Evolutionary conservation across 805 yeast species (phyloP).

Genomic region (Scheffersomyces stipitis): DNA sequence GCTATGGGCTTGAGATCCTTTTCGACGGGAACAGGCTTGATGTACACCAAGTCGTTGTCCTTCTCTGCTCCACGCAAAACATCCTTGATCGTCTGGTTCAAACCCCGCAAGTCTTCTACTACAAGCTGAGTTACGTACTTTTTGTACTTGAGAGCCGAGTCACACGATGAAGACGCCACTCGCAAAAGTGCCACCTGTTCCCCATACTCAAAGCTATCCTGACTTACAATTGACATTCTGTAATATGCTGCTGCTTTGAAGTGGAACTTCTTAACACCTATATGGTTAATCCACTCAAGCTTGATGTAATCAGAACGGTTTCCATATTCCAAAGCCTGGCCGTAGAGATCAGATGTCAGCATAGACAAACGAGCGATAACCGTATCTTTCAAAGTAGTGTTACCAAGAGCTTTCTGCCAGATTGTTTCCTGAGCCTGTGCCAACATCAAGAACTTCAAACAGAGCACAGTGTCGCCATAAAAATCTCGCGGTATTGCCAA

Average conservation of each 20-base stretch:
- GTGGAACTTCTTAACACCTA: conserved; percentile 59
- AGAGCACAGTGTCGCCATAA: conserved; percentile 47
- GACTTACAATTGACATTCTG: conserved; percentile 54
- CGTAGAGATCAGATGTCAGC: conserved; percentile 61
- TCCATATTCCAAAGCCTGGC: conserved; percentile 36
- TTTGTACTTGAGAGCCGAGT: conserved; percentile 36
- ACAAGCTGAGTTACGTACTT: conserved; percentile 45
- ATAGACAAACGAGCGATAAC: conserved; percentile 63
- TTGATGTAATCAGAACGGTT: conserved; percentile 47
- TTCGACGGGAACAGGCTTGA: conserved; percentile 58
- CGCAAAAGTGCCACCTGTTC: conserved; percentile 63
- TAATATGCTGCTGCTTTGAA: conserved; percentile 72
- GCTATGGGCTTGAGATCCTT: conserved; percentile 40
- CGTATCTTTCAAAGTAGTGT: conserved; percentile 52
- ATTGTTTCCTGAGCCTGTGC: conserved; percentile 88
- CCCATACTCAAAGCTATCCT: conserved; percentile 58
- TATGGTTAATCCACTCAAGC: conserved; percentile 64
- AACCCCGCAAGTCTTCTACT: conserved; percentile 51
- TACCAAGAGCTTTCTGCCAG: conserved; percentile 68
- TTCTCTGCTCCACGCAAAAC: conserved; percentile 58
- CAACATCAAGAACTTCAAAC: conserved; percentile 54
- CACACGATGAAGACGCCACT: conserved; percentile 40
- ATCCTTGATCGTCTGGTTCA: conserved; percentile 44
- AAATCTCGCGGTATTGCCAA: conserved; percentile 42
- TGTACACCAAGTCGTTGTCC: conserved; percentile 80